Evolutionary conservation across 768 basidiomycete species (phyloP), one percentile per base, ranked within the genome.

Genomic region (Hygrocybe punicea): DNA sequence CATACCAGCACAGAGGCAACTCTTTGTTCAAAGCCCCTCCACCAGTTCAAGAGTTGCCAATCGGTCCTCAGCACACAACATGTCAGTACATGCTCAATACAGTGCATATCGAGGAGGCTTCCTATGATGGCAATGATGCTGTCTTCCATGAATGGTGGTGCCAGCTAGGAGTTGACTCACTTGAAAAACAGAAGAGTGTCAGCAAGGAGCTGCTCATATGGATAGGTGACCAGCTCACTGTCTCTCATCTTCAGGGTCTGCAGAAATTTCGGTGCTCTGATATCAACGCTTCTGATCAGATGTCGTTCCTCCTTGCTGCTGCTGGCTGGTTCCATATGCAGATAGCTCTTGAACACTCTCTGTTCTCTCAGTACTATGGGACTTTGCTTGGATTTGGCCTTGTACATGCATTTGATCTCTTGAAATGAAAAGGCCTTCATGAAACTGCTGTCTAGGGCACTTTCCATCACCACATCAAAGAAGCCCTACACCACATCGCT

Each of bases 281-380:
- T 53, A 35, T 58, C 7, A 81, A 75, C 39, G 68, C 72, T 0
- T 76, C 66, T 58, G 73, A 79, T 11, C 64, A 73, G 0, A 59
- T 78, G 0, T 73, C 78, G 44, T 77, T 64, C 59, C 55, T 73
- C 3, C 42, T 73, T 1, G 47, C 62, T 1, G 52, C 64, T 0
- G 73, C 75, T 44, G 73, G 78, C 0, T 81, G 76, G 76, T 69
- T 81, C 14, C 77, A 81, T 53, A 57, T 69, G 0, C 39, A 62
- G 25, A 78, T 81, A 69, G 76, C 75, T 3, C 69, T 69, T 51
- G 75, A 68, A 4, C 69, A 73, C 45, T 76, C 76, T 0, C 46
- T 80, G 0, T 72, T 78, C 53, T 70, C 72, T 39, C 78, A 79
- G 51, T 79, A 77, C 58, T 63, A 71, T 4, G 73, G 73, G 0